Base-by-base conservation (phyloP, 2,329 filamentous ascomycete species). In the Chaetomiaceae sp. region DNA sequence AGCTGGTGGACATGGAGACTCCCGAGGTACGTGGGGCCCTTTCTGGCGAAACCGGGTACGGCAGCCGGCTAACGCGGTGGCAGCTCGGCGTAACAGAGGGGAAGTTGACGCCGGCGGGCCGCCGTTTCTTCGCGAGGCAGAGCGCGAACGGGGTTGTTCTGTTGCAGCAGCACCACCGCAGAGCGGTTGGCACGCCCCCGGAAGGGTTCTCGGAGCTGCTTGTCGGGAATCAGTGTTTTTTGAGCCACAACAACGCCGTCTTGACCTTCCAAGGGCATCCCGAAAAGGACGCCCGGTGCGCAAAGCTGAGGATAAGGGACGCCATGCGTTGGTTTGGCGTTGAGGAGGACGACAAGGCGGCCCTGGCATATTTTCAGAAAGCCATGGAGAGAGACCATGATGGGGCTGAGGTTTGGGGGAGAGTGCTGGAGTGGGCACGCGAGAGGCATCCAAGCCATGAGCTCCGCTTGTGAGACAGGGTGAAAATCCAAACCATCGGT, bases 221-320 rank as follows among this genome's bases (percentile, higher is more conserved):
- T 1, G 67, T 66, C 7, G 65, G 65, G 5, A 69, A 71, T 57
- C 70, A 76, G 57, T 64, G 64, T 15, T 70, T 75, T 39, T 48
- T 74, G 7, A 72, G 68, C 46, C 63, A 69, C 48, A 64, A 62
- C 50, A 71, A 71, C 49, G 68, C 65, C 4, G 68, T 75, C 43
- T 60, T 75, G 36, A 73, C 72, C 0, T 72, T 76, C 39, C 74
- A 77, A 56, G 72, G 72, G 0, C 74, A 76, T 52, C 74, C 73
- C 0, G 73, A 75, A 59, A 71, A 76, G 60, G 69, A 73, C 49
- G 64, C 64, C 6, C 64, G 64, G 33, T 68, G 72, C 17, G 72
- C 72, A 4, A 70, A 67, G 51, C 63, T 69, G 44, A 59, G 73
- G 54, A 59, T 75, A 43, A 57, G 67, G 53, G 67, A 73, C 50